phyloP scores from a whole-genome alignment of 140 eudicot genomes.

The Oenanthe javanica region DNA sequence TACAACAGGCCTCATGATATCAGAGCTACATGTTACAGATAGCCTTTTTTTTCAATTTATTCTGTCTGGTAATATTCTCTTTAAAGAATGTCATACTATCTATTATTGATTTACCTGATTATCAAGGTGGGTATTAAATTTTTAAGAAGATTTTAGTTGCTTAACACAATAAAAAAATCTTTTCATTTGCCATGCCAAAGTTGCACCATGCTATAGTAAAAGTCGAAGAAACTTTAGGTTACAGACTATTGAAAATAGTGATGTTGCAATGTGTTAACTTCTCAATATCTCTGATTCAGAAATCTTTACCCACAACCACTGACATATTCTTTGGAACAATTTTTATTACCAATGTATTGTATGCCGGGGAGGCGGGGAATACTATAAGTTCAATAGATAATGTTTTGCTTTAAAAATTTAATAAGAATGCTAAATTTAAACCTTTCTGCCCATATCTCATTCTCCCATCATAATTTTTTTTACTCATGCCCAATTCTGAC shows the following conservation, averaged over 20 bases:
- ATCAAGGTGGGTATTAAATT: background rate
- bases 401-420: too few species aligned
- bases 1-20: background rate
- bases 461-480: too few species aligned
- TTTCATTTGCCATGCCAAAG: background rate
- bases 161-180: too few species aligned
- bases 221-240: background rate
- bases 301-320: background rate
- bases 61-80: background rate
- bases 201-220: background rate
- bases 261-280: background rate
- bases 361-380: background rate
- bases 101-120: background rate
- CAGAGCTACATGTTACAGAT: background rate
- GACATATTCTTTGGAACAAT: background rate
- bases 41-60: background rate
- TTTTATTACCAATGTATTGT: background rate
- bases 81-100: background rate
- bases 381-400: too few species aligned
- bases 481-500: too few species aligned
- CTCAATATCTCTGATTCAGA: background rate
- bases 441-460: too few species aligned
- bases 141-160: background rate
- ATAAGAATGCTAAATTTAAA: too few species aligned
- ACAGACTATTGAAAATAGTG: background rate